phyloP scores from a whole-genome alignment of 495 filamentous ascomycete species.

The Chaetomium fimeti region DNA sequence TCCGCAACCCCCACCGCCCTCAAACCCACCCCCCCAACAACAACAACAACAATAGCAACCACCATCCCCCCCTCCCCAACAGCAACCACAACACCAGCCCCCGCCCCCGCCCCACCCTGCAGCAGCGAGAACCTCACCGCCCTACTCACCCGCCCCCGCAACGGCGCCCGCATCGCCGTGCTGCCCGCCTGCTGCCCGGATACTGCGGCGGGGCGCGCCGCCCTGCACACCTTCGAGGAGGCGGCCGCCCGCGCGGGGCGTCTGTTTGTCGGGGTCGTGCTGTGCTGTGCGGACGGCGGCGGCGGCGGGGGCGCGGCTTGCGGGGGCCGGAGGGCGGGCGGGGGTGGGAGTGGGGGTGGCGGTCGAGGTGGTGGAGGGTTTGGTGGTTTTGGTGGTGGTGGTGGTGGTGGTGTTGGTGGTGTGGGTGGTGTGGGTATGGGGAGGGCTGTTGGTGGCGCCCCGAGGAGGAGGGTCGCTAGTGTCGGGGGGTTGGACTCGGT shows the following conservation, averaged over 20 bases:
- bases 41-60: neutral
- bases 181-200: conserved; percentile 28
- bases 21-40: neutral
- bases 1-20: neutral
- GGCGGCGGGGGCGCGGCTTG: neutral
- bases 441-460: neutral
- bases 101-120: conserved; percentile 14
- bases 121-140: conserved; percentile 24
- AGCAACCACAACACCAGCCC: neutral
- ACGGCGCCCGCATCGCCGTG: conserved; percentile 24
- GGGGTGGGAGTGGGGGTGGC: neutral
- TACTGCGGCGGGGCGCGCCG: conserved; percentile 22
- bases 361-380: neutral
- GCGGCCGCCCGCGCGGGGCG: conserved; percentile 25
- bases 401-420: neutral
- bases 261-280: conserved; percentile 24
- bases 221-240: conserved; percentile 19
- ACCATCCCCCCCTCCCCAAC: neutral
- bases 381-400: neutral
- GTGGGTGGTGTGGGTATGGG: neutral
- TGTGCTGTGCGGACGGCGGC: conserved; percentile 19
- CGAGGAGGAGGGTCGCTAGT: neutral
- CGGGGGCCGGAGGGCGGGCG: neutral
- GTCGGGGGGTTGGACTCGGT: neutral
- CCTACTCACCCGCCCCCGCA: conserved; percentile 22